Evolutionary conservation across 257 asterid species (phyloP), one percentile per base, ranked within the genome.

Genomic region (Penstemon newberryi): DNA sequence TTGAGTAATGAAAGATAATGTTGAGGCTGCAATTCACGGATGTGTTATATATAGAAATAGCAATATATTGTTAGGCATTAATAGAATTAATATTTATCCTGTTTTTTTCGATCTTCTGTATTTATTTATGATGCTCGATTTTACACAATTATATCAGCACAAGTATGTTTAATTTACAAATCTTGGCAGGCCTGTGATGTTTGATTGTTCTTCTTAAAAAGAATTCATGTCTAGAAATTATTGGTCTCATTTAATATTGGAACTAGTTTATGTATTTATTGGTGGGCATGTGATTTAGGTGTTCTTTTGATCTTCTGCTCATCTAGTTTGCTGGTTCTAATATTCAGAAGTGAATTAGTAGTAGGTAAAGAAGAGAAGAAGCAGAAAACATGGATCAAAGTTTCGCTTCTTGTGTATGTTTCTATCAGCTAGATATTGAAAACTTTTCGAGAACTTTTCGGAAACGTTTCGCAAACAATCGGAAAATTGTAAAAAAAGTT

Each of bases 151-250:
- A 5, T 60, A 50, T 38, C 10, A 12, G 13, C 42, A 5, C 7
- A 5, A 13, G n/a, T 5, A 6, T 60, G 15, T 44, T 15, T 40
- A n/a, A 41, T 15, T 25, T 25, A 25, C 42, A 12, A n/a, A 3
- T 60, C n/a, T 40, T 60, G n/a, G 65, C 65, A 60, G 41, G 65
- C 38, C 65, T 60, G n/a, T 40, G 38, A 15, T 41, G 38, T 41
- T 60, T 60, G 12, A 41, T 60, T 13, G 7, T 42, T 60, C 7
- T 0, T 3, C 33, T n/a, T 38, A 6, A 2, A 58, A 9, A 37
- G 2, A 37, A 4, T 19, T 58, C 63, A 38, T 38, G 18, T 15
- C 18, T 33, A 15, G 1, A 18, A 57, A 37, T 38, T 11, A 38
- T 38, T n/a, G n/a, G 15, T 13, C 8, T 10, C 43, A 40, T 18